Base-by-base conservation (phyloP, 495 filamentous ascomycete genomes). In the Penicillium bialowiezense region DNA sequence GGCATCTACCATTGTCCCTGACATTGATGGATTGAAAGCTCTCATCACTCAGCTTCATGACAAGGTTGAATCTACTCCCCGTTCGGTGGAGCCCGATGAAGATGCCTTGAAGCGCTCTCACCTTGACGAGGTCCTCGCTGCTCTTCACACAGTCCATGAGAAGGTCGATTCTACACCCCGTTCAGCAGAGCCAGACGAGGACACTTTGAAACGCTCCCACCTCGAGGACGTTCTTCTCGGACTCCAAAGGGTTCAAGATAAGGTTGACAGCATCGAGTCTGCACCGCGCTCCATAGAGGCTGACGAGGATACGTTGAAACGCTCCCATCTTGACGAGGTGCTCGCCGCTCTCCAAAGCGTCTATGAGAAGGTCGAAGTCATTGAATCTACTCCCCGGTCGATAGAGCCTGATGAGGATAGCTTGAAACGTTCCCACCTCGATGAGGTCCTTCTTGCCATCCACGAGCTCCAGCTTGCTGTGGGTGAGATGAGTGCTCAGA, bases 21-120 rank as follows among this genome's bases (percentile, higher is more conserved):
- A 91, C 46, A 84, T 96, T 40, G 90, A 92, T 58, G 86, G 87
- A 40, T 79, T 97, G 13, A 91, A 95, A 55, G 69, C 80, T 28
- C 72, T 96, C 46, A 88, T 96, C 48, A 85, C 84, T 1, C 83
- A 95, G 60, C 75, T 97, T 1, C 81, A 87, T 39, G 80, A 81
- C 58, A 96, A 95, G 69, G 80, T 97, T 44, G 86, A 93, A 50
- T 71, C 77, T 7, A 77, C 82, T 33, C 73, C 80, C 21, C 73
- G 76, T 8, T 51, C 68, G 1, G 63, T 72, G 1, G 78, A 81
- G 53, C 51, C 67, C 13, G 32, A 58, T 1, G 63, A 69, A 33
- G 72, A 69, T 48, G 60, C 67, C 1, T 52, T 77, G 26, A 84
- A 74, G 59, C 83, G 77, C 41, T 77, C 79, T 10, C 78, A 87